phyloP scores from a whole-genome alignment of 164 flowering plant genomes.

The Warburgia ugandensis region DNA sequence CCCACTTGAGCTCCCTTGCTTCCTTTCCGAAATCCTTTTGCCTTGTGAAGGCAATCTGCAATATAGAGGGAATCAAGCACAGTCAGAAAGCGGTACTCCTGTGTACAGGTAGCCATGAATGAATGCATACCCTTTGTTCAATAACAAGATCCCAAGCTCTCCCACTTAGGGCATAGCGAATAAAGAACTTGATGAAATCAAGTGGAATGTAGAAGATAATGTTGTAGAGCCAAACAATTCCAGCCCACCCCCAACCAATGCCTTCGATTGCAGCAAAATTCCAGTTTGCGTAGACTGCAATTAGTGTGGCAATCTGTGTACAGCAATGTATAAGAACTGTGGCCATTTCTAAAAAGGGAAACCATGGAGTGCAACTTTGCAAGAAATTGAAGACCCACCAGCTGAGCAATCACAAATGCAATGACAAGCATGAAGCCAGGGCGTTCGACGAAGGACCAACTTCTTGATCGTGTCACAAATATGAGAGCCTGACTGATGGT shows the following conservation, averaged over 20 bases:
- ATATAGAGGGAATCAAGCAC: not conserved
- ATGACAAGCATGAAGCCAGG: constrained; percentile 60
- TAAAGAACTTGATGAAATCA: constrained; percentile 64
- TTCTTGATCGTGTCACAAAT: constrained; percentile 77
- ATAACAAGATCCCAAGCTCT: constrained; percentile 88
- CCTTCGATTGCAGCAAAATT: constrained; percentile 85
- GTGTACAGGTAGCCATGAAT: not conserved
- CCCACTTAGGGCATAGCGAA: constrained; percentile 68
- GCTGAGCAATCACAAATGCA: constrained; percentile 74
- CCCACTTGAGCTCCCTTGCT: constrained; percentile 88
- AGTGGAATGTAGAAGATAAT: constrained; percentile 71
- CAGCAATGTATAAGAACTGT: not conserved
- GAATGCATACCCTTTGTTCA: constrained; percentile 65
- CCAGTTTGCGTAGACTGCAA: constrained; percentile 91
- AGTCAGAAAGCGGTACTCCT: not conserved
- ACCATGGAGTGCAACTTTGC: not conserved
- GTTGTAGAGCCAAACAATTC: constrained; percentile 82
- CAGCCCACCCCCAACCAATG: constrained; percentile 98
- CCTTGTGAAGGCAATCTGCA: constrained; percentile 90
- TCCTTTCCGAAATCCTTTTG: constrained; percentile 85
- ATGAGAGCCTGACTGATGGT: constrained; percentile 90
- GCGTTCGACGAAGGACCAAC: constrained; percentile 85
- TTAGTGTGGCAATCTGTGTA: constrained; percentile 77
- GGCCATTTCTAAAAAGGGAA: not conserved
- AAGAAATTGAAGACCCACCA: constrained; percentile 29